phyloP scores from a whole-genome alignment of 148 eudicot genomes.

The Suaeda aralocaspica region DNA sequence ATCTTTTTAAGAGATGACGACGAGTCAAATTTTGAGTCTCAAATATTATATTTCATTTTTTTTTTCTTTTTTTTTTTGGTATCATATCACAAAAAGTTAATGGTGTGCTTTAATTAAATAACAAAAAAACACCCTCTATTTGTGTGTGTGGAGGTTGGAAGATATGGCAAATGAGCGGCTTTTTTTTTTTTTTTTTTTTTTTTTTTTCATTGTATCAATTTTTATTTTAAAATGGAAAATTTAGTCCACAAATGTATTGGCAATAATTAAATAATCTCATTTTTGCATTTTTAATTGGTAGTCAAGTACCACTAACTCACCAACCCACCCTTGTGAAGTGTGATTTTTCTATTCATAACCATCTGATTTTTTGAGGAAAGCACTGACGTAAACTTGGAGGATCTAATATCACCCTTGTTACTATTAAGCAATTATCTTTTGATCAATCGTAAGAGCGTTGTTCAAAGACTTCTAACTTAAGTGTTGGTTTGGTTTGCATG shows the following conservation, averaged over 20 bases:
- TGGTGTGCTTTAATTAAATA: not conserved
- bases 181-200: not conserved
- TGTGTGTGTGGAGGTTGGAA: constrained; percentile 6
- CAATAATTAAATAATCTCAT: not conserved
- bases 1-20: not conserved
- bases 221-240: not conserved
- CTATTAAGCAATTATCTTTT: too few species aligned
- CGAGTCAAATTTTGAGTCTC: constrained; percentile 5
- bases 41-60: not conserved
- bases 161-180: constrained; percentile 14
- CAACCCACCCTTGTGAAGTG: not conserved
- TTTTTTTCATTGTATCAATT: too few species aligned
- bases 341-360: not conserved
- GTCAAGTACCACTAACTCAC: not conserved
- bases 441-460: too few species aligned
- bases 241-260: not conserved
- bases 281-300: too few species aligned
- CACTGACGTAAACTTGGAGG: not conserved
- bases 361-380: not conserved
- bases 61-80: not conserved
- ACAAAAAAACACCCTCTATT: not conserved
- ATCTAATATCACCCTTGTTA: too few species aligned
- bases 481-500: too few species aligned
- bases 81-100: constrained; percentile 12
- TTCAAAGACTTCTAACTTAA: too few species aligned